Percentiles rank a stretch among this genome's conserved stretches.
Evolutionary conservation across 352 stramenopile species (phyloP).

Genomic region (Saprolegnia diclina): DNA sequence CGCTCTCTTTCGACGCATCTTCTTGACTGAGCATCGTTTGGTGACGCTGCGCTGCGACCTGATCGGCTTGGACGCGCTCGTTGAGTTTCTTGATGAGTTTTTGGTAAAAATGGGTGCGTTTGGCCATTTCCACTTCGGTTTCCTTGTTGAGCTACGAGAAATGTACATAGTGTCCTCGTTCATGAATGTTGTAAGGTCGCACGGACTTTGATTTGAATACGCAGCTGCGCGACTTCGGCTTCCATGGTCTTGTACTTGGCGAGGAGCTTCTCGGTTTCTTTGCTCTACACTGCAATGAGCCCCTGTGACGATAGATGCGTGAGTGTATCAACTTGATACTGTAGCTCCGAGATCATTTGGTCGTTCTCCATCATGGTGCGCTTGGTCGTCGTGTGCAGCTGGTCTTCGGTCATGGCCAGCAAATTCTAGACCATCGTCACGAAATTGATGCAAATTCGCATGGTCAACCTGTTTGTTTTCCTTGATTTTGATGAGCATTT

Average conservation of each 20-base stretch:
- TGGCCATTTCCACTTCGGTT: conserved; percentile 51
- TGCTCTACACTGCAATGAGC: conserved; percentile 44
- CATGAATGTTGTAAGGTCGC: conserved; percentile 28
- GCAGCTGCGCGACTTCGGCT: conserved; percentile 39
- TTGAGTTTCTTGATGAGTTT: conserved; percentile 52
- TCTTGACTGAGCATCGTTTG: neutral
- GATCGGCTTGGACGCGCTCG: conserved; percentile 29
- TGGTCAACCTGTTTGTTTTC: conserved; percentile 30
- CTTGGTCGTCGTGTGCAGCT: conserved; percentile 63
- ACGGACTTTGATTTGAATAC: conserved; percentile 40
- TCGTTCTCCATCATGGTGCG: conserved; percentile 79
- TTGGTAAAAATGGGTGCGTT: conserved; percentile 68
- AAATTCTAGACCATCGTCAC: conserved; percentile 48
- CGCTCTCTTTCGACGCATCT: conserved; percentile 19
- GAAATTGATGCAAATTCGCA: conserved; percentile 33
- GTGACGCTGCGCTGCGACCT: conserved; percentile 8
- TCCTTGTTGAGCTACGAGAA: conserved; percentile 28
- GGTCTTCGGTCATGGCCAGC: conserved; percentile 50
- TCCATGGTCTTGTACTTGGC: conserved; percentile 39
- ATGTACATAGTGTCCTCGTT: neutral
- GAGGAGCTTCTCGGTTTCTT: conserved; percentile 67
- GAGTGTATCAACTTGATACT: conserved; percentile 27
- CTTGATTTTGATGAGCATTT: conserved; percentile 51
- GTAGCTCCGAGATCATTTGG: conserved; percentile 63
- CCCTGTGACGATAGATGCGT: neutral